These are phyloP conservation scores for Tricharina praecox DNA, from an alignment of 495 filamentous ascomycete genomes.

Conservation along the genomic window DNA sequence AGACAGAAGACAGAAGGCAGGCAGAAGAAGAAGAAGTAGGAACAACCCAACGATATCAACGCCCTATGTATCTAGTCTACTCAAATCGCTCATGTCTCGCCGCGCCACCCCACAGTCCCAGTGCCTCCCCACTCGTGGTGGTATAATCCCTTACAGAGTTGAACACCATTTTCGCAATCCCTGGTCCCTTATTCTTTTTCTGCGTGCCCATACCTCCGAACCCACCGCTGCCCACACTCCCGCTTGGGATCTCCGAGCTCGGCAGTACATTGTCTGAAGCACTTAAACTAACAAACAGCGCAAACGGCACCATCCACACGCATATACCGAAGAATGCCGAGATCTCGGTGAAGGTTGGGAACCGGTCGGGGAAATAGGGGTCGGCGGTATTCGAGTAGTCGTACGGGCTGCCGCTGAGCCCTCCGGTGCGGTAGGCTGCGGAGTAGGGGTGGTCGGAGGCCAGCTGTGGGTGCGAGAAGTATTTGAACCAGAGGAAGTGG, in stretches of 20 bases:
- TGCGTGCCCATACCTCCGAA: slow-evolving; percentile 33
- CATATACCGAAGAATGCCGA: slow-evolving; percentile 91
- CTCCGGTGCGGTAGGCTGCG: slow-evolving; percentile 11
- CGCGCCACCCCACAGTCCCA: slow-evolving; percentile 40
- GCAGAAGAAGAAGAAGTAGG: too few relatives aligned
- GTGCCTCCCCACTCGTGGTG: slow-evolving; percentile 47
- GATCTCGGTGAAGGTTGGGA: slow-evolving; percentile 84
- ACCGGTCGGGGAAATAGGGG: slow-evolving; percentile 42
- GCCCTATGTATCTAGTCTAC: too few relatives aligned
- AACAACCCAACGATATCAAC: too few relatives aligned
- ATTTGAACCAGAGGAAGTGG: slow-evolving; percentile 90
- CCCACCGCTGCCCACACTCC: slow-evolving; percentile 46
- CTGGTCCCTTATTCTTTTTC: slow-evolving; percentile 48
- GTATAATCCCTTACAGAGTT: slow-evolving; percentile 57
- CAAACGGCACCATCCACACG: slow-evolving; percentile 92
- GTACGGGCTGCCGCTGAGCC: slow-evolving; percentile 21
- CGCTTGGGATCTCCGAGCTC: slow-evolving; percentile 28
- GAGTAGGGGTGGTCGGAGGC: slow-evolving; percentile 28
- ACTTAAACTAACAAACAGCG: slow-evolving; percentile 80
- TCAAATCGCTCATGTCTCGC: slow-evolving; percentile 23
- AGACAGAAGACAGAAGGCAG: too few relatives aligned
- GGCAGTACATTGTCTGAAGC: slow-evolving; percentile 90
- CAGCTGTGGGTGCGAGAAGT: slow-evolving; percentile 55
- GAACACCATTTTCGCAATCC: slow-evolving; percentile 80
- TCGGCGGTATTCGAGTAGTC: slow-evolving; percentile 28